Conservation (phyloP, 1,139 yeast species). For the Hemisphaericaspora subhashii region DNA sequence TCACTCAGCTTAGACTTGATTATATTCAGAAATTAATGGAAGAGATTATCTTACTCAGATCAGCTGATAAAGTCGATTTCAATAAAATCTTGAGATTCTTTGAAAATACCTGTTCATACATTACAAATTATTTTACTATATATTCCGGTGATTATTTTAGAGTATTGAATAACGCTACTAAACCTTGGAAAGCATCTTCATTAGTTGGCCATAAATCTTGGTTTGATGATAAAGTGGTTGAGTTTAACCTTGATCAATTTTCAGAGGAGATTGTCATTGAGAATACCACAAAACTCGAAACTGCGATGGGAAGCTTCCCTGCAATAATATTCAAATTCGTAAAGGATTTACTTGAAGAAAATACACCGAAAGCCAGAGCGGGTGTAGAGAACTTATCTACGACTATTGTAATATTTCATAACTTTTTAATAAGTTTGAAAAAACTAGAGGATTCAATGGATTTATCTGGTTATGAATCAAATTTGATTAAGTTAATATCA, state of each 20-base stretch:
- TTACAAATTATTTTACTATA: constrained; percentile 24
- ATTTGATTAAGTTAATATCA: constrained; percentile 8
- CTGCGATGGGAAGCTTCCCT: constrained; percentile 3
- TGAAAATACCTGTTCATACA: constrained; percentile 36
- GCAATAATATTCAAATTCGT: constrained; percentile 13
- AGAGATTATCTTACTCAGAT: constrained; percentile 5
- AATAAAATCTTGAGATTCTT: constrained; percentile 29
- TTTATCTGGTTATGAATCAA: constrained; percentile 8
- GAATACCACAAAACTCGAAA: background rate
- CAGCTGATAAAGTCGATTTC: constrained; percentile 22
- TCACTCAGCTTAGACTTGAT: constrained; percentile 26
- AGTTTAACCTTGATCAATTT: constrained; percentile 10
- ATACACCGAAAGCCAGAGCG: background rate
- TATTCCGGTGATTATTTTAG: constrained; percentile 21
- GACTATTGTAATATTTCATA: constrained; percentile 20
- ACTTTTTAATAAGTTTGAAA: constrained; percentile 24
- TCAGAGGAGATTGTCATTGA: background rate
- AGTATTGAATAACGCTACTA: constrained; percentile 19
- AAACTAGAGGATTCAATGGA: constrained; percentile 12
- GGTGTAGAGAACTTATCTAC: constrained; percentile 11
- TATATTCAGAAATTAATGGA: constrained; percentile 20
- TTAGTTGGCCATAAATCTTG: constrained; percentile 32
- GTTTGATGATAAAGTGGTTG: constrained; percentile 22
- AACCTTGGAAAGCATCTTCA: constrained; percentile 30
- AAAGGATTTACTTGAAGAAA: constrained; percentile 5